Percentiles rank a stretch among this genome's conserved stretches.
These are phyloP conservation scores for Trifolium pratense DNA, from an alignment of 306 rosid species.

Conservation along the genomic window DNA sequence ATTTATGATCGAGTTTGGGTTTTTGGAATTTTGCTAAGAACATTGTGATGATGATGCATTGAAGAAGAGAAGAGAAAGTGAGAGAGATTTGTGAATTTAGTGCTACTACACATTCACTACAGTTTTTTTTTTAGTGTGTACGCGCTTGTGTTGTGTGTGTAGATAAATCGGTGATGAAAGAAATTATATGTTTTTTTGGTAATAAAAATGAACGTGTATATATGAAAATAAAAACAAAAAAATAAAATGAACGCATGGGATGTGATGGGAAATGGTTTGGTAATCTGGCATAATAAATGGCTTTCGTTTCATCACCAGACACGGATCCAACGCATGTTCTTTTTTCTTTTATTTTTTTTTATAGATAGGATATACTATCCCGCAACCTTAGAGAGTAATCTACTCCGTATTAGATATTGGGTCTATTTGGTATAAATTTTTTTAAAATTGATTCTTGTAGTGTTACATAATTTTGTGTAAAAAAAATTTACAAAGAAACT, in stretches of 20 bases:
- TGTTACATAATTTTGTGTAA: too few relatives aligned
- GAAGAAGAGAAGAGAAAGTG: neutral
- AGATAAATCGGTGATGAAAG: neutral
- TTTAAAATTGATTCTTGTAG: too few relatives aligned
- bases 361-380: too few relatives aligned
- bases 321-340: conserved; percentile 13
- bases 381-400: too few relatives aligned
- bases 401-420: too few relatives aligned
- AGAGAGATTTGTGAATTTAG: neutral
- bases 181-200: too few relatives aligned
- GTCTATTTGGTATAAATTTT: too few relatives aligned
- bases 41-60: neutral
- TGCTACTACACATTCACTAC: neutral
- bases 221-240: too few relatives aligned
- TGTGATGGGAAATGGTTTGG: conserved; percentile 20
- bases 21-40: too few relatives aligned
- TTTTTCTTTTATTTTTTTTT: too few relatives aligned
- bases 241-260: neutral
- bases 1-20: too few relatives aligned
- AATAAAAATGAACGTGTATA: neutral
- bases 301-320: conserved; percentile 6
- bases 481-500: too few relatives aligned
- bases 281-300: neutral
- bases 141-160: neutral
- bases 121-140: neutral